Percentiles rank a stretch among this genome's conserved stretches.
Conservation (phyloP, 2,329 filamentous ascomycete genomes). For the Aspergillus terreus region DNA sequence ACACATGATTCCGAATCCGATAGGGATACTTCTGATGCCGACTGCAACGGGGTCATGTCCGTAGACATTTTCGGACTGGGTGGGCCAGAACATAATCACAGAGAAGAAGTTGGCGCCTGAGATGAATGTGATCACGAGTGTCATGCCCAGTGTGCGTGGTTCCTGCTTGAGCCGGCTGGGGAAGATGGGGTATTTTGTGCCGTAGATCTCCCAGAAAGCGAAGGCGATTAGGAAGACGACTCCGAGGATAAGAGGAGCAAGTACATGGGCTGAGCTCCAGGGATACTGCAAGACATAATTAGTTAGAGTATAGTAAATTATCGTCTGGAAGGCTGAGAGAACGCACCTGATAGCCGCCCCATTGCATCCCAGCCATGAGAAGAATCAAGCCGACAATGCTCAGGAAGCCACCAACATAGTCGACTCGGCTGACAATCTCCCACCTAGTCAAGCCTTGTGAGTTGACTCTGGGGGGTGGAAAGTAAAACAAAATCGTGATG, state of each 20-base stretch:
- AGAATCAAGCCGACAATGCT: conserved; percentile 47
- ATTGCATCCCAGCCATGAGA: conserved; percentile 49
- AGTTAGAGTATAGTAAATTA: background rate
- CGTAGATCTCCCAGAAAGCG: conserved; percentile 45
- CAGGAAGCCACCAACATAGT: conserved; percentile 49
- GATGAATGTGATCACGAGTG: conserved; percentile 56
- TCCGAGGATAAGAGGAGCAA: conserved; percentile 46
- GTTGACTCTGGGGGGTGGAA: conserved; percentile 44
- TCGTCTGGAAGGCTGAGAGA: conserved; percentile 3
- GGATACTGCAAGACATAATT: conserved; percentile 30
- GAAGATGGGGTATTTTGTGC: conserved; percentile 45
- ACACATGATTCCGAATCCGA: conserved; percentile 60
- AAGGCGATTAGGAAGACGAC: conserved; percentile 42
- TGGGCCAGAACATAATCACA: conserved; percentile 58
- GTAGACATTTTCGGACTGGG: conserved; percentile 62
- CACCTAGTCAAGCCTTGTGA: conserved; percentile 33
- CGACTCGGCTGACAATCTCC: conserved; percentile 45
- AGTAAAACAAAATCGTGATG: conserved; percentile 43
- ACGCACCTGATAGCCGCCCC: conserved; percentile 47
- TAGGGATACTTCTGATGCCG: conserved; percentile 62
- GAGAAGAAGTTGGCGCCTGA: conserved; percentile 59
- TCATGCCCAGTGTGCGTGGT: conserved; percentile 50
- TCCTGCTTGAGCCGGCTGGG: conserved; percentile 44
- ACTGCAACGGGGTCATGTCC: conserved; percentile 61
- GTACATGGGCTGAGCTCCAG: conserved; percentile 44